Conservation (phyloP, 306 rosid genomes). For the Malus domestica region DNA sequence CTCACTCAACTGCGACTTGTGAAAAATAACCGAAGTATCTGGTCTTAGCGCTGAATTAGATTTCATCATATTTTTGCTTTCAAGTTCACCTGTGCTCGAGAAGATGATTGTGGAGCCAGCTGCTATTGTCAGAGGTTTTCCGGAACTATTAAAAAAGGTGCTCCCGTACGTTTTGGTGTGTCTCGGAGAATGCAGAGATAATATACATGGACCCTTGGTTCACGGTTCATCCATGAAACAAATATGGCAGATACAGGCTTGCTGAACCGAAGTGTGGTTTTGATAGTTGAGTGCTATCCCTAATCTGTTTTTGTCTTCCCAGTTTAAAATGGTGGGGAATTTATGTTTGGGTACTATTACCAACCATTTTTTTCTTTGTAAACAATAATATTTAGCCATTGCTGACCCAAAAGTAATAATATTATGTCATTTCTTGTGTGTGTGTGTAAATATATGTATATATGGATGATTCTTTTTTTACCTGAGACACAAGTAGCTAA, state of each 20-base stretch:
- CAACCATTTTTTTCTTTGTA: too few species aligned
- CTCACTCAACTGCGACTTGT: constrained; percentile 32
- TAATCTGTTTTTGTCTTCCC: not conserved
- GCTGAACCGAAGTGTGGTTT: not conserved
- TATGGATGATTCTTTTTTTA: too few species aligned
- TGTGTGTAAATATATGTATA: too few species aligned
- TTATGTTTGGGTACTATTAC: too few species aligned
- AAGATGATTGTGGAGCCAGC: constrained; percentile 37
- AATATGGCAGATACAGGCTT: not conserved
- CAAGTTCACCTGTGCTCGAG: constrained; percentile 39
- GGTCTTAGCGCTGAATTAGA: constrained; percentile 38
- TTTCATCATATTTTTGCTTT: constrained; percentile 43
- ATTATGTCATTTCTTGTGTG: too few species aligned
- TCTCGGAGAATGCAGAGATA: constrained; percentile 40
- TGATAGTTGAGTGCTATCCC: not conserved
- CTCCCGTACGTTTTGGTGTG: constrained; percentile 34
- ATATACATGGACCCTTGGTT: constrained; percentile 30
- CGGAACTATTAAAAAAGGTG: constrained; percentile 36
- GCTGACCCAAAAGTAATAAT: too few species aligned
- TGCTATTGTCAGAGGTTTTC: constrained; percentile 7
- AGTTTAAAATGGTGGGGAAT: too few species aligned
- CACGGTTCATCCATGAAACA: not conserved
- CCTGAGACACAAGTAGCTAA: too few species aligned
- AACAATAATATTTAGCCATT: too few species aligned
- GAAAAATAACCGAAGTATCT: constrained; percentile 30